Evolutionary conservation across 495 filamentous ascomycete genomes (phyloP).

Genomic region (Achaetomiella virescens): DNA sequence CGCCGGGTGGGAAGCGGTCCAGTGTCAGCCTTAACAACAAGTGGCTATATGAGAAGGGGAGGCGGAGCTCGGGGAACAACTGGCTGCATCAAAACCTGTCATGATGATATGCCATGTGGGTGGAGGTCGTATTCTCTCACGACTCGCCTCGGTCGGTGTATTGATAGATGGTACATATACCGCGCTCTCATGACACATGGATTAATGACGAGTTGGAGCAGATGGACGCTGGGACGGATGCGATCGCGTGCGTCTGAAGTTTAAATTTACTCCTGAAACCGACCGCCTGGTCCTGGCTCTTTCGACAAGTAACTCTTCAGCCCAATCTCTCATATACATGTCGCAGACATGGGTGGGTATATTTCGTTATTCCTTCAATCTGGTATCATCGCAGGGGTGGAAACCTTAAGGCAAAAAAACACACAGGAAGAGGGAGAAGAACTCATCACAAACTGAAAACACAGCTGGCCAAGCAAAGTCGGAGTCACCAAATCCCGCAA

Average conservation of each 20-base stretch:
- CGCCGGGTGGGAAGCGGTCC: slow-evolving; percentile 61
- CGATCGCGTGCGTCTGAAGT: too few species aligned
- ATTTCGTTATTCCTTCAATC: neutral
- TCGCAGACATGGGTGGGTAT: neutral
- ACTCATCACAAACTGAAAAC: neutral
- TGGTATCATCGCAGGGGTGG: too few species aligned
- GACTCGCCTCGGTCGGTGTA: neutral
- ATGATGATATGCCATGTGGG: neutral
- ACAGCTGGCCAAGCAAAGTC: neutral
- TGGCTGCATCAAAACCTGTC: slow-evolving; percentile 28
- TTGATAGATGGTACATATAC: neutral
- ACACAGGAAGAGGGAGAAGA: neutral
- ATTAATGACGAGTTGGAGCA: too few species aligned
- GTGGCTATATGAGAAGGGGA: slow-evolving; percentile 83
- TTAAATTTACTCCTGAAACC: too few species aligned
- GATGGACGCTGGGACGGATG: too few species aligned
- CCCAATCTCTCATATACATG: too few species aligned
- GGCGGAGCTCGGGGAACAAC: slow-evolving; percentile 35
- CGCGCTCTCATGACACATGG: neutral
- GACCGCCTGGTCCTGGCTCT: too few species aligned
- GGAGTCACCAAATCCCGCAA: neutral
- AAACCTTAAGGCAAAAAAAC: neutral
- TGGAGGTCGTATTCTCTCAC: neutral
- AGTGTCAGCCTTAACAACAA: slow-evolving; percentile 74
- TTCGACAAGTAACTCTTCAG: too few species aligned